Evolutionary conservation across 2,329 filamentous ascomycete genomes (phyloP).

Genomic region (Xenosphaeropsis pyriputrescens): DNA sequence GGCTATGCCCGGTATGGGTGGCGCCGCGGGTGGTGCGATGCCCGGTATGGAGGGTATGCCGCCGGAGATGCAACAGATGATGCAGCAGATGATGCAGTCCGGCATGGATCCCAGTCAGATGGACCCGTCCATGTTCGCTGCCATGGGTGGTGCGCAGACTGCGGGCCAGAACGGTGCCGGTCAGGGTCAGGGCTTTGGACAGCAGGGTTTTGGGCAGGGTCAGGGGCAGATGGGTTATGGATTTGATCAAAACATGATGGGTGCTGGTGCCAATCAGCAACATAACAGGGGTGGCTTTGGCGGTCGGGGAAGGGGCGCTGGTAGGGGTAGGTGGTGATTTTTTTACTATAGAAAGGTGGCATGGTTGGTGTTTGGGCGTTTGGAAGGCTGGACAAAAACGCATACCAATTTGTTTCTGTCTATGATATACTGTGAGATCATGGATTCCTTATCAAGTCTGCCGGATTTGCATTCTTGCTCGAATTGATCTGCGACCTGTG

Average conservation of each 20-base stretch:
- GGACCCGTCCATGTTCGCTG: slow-evolving; percentile 49
- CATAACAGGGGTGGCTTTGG: slow-evolving; percentile 15
- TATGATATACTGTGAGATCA: too few relatives aligned
- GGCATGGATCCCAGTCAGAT: slow-evolving; percentile 54
- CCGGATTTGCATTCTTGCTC: too few relatives aligned
- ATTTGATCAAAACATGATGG: slow-evolving; percentile 15
- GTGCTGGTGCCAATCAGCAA: slow-evolving; percentile 6
- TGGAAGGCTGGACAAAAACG: too few relatives aligned
- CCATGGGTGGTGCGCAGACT: slow-evolving; percentile 32
- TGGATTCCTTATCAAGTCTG: too few relatives aligned
- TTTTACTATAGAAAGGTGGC: background rate
- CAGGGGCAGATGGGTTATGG: slow-evolving; percentile 13
- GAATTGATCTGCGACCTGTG: too few relatives aligned
- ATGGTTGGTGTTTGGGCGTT: too few relatives aligned
- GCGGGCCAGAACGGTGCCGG: slow-evolving; percentile 28
- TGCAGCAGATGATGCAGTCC: slow-evolving; percentile 54
- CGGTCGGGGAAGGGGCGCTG: slow-evolving; percentile 13
- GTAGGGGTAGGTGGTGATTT: slow-evolving; percentile 10
- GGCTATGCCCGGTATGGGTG: slow-evolving; percentile 25
- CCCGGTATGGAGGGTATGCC: slow-evolving; percentile 43
- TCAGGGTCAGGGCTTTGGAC: slow-evolving; percentile 33
- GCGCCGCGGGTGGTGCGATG: slow-evolving; percentile 18
- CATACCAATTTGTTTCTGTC: too few relatives aligned
- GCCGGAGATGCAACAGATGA: slow-evolving; percentile 53
- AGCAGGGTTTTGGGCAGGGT: slow-evolving; percentile 28